These are phyloP conservation scores for Emiliania huxleyi DNA, from an alignment of 78 protist genomes.

Conservation along the genomic window DNA sequence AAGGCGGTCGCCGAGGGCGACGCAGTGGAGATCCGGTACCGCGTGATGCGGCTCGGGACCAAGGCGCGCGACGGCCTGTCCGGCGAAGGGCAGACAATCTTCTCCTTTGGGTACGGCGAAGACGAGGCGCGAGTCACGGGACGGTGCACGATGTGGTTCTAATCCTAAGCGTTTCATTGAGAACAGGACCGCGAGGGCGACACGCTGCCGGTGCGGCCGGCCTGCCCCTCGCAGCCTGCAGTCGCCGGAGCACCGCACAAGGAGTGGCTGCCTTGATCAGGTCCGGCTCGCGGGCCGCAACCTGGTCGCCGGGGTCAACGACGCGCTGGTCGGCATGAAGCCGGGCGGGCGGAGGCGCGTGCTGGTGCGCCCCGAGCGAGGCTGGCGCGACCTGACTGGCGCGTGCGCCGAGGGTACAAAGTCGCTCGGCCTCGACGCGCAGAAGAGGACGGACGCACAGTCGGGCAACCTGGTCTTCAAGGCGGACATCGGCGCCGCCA, in stretches of 20 bases:
- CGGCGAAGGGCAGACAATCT: slow-evolving; percentile 27
- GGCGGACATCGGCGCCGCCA: not conserved
- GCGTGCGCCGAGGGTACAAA: not conserved
- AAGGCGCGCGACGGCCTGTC: slow-evolving; percentile 32
- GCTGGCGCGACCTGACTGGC: slow-evolving; percentile 3
- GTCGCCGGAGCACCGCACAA: too few relatives aligned
- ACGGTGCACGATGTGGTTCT: too few relatives aligned
- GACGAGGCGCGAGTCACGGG: too few relatives aligned
- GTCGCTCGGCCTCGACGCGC: too few relatives aligned
- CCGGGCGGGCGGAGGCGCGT: slow-evolving; percentile 29
- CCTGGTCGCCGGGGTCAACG: not conserved
- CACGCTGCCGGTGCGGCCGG: too few relatives aligned
- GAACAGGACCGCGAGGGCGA: too few relatives aligned
- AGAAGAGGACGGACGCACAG: too few relatives aligned
- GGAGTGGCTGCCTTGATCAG: not conserved
- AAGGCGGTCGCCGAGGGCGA: not conserved
- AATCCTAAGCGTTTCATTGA: too few relatives aligned
- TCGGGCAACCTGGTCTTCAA: not conserved
- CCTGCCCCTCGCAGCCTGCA: too few relatives aligned
- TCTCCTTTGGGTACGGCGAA: slow-evolving; percentile 34
- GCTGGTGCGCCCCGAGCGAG: slow-evolving; percentile 38
- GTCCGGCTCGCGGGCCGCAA: not conserved
- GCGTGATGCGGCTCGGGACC: slow-evolving; percentile 36
- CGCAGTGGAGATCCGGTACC: not conserved
- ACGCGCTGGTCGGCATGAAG: slow-evolving; percentile 11